Evolutionary conservation across 1,139 yeast genomes (phyloP).

Genomic region (Geotrichum klebahnii): DNA sequence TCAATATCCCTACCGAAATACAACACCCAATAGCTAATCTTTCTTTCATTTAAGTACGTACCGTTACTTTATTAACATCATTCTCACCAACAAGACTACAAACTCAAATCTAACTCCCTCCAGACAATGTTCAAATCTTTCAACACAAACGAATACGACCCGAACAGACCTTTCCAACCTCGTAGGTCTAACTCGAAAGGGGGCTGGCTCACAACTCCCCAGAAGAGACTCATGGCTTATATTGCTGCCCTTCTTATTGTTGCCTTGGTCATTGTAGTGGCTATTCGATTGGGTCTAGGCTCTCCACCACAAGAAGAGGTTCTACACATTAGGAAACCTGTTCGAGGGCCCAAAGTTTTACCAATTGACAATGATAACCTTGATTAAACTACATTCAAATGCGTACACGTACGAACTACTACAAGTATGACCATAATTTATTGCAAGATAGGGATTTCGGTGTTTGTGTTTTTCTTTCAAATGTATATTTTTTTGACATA

Average conservation of each 20-base stretch:
- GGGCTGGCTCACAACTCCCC: conserved; percentile 27
- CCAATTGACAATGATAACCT: neutral
- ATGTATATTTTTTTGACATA: no score
- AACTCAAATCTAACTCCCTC: neutral
- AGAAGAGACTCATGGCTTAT: conserved; percentile 26
- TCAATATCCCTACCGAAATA: neutral
- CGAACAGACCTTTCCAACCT: conserved; percentile 17
- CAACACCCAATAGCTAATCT: no score
- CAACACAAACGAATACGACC: conserved; percentile 4
- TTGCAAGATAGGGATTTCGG: neutral
- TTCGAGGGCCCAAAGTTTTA: neutral
- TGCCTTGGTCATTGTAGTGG: conserved; percentile 17
- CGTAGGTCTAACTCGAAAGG: conserved; percentile 11
- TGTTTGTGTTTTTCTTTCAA: no score
- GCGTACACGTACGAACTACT: no score
- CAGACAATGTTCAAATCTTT: conserved; percentile 5
- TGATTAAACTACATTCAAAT: no score
- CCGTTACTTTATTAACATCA: no score
- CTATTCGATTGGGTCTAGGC: conserved; percentile 10
- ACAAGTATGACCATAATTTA: no score
- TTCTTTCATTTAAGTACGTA: no score
- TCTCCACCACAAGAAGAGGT: conserved; percentile 11
- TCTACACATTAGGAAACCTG: conserved; percentile 8
- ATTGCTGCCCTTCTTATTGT: conserved; percentile 23
- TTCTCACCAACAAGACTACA: no score